A percentile compares a stretch with the other conserved stretches of the same genome.
Conservation (phyloP, 768 basidiomycete genomes). For the Mycena floridula region DNA sequence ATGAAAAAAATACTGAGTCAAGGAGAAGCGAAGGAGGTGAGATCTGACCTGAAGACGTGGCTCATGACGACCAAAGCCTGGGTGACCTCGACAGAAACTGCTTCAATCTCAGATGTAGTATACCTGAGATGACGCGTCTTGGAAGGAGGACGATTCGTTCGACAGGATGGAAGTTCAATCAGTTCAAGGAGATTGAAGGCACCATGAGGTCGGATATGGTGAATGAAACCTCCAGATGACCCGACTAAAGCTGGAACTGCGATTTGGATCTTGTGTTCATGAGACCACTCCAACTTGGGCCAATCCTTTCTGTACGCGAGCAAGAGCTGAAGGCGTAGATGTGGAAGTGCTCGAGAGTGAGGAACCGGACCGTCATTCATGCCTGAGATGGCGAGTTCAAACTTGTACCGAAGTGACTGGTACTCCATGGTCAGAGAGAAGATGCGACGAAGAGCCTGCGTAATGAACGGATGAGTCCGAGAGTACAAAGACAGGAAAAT, state of each 20-base stretch:
- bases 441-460: constrained; percentile 41
- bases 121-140: constrained; percentile 40
- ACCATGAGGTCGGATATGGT: constrained; percentile 33
- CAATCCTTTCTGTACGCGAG: constrained; percentile 41
- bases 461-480: too few species aligned
- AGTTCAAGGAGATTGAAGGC: constrained; percentile 36
- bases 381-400: constrained; percentile 41
- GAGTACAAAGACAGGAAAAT: too few species aligned
- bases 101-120: constrained; percentile 36
- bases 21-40: constrained; percentile 2
- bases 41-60: constrained; percentile 32
- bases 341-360: constrained; percentile 28
- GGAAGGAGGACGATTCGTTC: constrained; percentile 35
- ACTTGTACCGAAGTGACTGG: constrained; percentile 42
- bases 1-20: background rate
- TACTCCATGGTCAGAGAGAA: constrained; percentile 39
- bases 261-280: constrained; percentile 38
- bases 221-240: constrained; percentile 40
- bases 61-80: constrained; percentile 40
- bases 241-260: constrained; percentile 31
- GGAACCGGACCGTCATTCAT: constrained; percentile 46
- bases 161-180: constrained; percentile 43
- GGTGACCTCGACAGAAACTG: constrained; percentile 37
- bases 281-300: constrained; percentile 41
- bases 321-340: constrained; percentile 39